These are phyloP conservation scores for Aristolochia californica DNA, from an alignment of 164 flowering plant genomes.

Conservation along the genomic window DNA sequence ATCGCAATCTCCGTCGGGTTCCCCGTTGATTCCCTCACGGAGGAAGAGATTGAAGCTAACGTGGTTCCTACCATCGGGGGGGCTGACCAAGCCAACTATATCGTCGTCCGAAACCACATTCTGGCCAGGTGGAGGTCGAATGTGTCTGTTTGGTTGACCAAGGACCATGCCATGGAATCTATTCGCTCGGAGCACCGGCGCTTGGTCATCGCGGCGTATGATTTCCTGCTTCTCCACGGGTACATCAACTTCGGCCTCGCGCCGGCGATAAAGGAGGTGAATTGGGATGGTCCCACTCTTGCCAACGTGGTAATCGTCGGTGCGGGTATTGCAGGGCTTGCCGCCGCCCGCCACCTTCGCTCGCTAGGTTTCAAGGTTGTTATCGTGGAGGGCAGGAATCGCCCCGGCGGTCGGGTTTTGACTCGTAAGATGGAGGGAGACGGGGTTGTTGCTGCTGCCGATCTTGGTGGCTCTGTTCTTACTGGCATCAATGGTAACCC, in stretches of 20 bases:
- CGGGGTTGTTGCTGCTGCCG: slow-evolving; percentile 66
- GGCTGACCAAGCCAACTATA: slow-evolving; percentile 66
- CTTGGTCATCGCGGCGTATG: slow-evolving; percentile 53
- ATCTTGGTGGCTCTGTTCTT: slow-evolving; percentile 89
- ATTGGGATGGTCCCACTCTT: slow-evolving; percentile 23
- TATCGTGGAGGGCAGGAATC: slow-evolving; percentile 66
- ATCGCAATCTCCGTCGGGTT: slow-evolving; percentile 89
- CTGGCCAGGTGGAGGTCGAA: slow-evolving; percentile 80
- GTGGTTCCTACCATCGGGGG: slow-evolving; percentile 65
- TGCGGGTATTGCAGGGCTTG: slow-evolving; percentile 79
- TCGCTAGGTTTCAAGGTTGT: slow-evolving; percentile 76
- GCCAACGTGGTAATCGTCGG: slow-evolving; percentile 66
- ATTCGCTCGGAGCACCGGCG: slow-evolving; percentile 58
- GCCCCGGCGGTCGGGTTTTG: slow-evolving; percentile 86
- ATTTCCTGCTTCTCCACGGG: slow-evolving; percentile 67
- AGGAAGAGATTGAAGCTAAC: slow-evolving; percentile 82
- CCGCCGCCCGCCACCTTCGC: slow-evolving; percentile 72
- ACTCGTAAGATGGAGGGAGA: slow-evolving; percentile 61
- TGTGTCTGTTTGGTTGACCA: slow-evolving; percentile 56
- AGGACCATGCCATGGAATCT: slow-evolving; percentile 57
- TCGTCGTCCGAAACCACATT: slow-evolving; percentile 80
- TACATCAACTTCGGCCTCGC: slow-evolving; percentile 85
- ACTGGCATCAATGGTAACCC: slow-evolving; percentile 99
- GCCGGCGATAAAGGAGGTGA: slow-evolving; percentile 43
- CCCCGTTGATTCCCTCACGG: slow-evolving; percentile 78